These are phyloP conservation scores for Clathrus columnatus DNA, from an alignment of 768 basidiomycete genomes.

Conservation along the genomic window DNA sequence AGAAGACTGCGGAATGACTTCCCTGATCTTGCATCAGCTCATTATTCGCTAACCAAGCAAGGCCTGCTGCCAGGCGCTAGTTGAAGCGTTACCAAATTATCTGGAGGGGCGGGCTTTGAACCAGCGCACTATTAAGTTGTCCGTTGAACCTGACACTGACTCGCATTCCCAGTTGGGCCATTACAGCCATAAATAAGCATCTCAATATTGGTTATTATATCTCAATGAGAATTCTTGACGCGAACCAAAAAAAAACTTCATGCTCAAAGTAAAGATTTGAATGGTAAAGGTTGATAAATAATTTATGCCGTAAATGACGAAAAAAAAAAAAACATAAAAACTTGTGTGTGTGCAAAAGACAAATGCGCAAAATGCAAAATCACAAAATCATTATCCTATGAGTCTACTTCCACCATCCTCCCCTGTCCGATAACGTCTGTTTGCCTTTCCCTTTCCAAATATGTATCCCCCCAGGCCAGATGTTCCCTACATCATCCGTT, in stretches of 20 bases:
- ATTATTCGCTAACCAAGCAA: conserved; percentile 12
- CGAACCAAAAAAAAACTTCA: too few species aligned
- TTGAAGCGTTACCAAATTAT: conserved; percentile 13
- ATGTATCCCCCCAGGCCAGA: background rate
- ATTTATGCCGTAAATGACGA: too few species aligned
- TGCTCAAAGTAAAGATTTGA: too few species aligned
- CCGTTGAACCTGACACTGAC: conserved; percentile 9
- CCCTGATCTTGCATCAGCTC: conserved; percentile 12
- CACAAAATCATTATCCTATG: background rate
- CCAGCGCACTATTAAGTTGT: conserved; percentile 13
- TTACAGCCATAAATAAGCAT: conserved; percentile 14
- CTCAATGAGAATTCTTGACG: too few species aligned
- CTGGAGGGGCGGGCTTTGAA: conserved; percentile 17
- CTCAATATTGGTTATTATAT: too few species aligned
- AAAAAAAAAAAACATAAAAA: too few species aligned
- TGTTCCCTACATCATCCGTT: background rate
- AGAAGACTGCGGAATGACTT: conserved; percentile 16
- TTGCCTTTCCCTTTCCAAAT: background rate
- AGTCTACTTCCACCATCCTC: background rate
- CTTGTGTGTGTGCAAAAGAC: too few species aligned
- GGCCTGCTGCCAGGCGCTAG: conserved; percentile 12
- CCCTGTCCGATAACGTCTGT: background rate
- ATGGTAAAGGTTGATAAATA: too few species aligned
- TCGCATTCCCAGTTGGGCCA: conserved; percentile 13
- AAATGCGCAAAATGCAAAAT: background rate